Percentiles rank a stretch among this genome's conserved stretches.
These are phyloP conservation scores for Yarrowia galli DNA, from an alignment of 1,139 yeast genomes.

Conservation along the genomic window DNA sequence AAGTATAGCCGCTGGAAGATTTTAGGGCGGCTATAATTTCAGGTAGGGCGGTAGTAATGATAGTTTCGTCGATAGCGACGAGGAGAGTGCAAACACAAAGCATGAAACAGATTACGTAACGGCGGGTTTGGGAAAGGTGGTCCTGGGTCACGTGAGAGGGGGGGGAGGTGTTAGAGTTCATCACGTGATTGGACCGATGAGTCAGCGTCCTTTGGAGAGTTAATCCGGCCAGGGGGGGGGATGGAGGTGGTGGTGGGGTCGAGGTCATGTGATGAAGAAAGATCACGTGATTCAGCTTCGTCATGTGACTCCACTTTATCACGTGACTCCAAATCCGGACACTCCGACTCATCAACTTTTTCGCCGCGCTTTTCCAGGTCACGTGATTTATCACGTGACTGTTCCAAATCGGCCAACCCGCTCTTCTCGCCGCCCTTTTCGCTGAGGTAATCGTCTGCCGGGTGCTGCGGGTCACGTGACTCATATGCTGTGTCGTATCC, in stretches of 20 bases:
- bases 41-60: conserved; percentile 46
- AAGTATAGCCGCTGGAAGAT: conserved; percentile 45
- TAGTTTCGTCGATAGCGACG: conserved; percentile 46
- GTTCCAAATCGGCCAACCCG: too few relatives aligned
- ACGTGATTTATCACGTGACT: neutral
- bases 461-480: too few relatives aligned
- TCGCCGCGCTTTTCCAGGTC: neutral
- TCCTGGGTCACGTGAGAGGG: conserved; percentile 23
- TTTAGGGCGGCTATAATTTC: conserved; percentile 45
- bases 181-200: neutral
- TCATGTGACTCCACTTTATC: too few relatives aligned
- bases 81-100: conserved; percentile 44
- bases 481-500: too few relatives aligned
- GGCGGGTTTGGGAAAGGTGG: conserved; percentile 15
- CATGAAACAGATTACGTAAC: conserved; percentile 38
- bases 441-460: too few relatives aligned
- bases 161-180: neutral
- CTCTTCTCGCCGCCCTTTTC: too few relatives aligned
- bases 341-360: neutral
- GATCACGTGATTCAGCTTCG: too few relatives aligned
- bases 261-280: too few relatives aligned
- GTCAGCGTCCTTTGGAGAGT: conserved; percentile 2
- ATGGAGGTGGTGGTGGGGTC: too few relatives aligned
- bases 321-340: too few relatives aligned
- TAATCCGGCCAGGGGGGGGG: neutral